A percentile compares a stretch with the other conserved stretches of the same genome.
Evolutionary conservation across 768 basidiomycete species (phyloP).

Genomic region (Pilatotrama ljubarskyi): DNA sequence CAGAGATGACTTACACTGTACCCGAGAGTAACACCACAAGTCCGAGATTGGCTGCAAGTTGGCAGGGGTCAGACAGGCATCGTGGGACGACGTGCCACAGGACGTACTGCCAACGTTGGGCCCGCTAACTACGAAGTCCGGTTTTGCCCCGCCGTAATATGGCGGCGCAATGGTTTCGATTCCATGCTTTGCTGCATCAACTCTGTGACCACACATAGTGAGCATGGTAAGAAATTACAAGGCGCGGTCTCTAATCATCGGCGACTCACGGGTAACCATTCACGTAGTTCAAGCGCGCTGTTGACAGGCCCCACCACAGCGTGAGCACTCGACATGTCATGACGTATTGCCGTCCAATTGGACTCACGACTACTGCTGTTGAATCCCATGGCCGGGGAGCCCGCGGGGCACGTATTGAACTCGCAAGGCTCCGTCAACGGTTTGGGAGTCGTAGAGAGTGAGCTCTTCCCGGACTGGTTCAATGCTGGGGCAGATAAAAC

Average conservation of each 20-base stretch:
- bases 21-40: constrained; percentile 27
- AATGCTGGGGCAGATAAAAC: constrained; percentile 35
- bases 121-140: constrained; percentile 49
- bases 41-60: constrained; percentile 23
- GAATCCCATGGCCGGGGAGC: constrained; percentile 33
- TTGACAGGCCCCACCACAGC: background rate
- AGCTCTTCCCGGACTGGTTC: constrained; percentile 37
- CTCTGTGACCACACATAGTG: too few species aligned
- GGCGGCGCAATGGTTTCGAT: constrained; percentile 47
- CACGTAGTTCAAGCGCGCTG: constrained; percentile 38
- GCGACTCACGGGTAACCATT: constrained; percentile 35
- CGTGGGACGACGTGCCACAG: background rate
- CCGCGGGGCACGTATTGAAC: constrained; percentile 34
- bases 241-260: background rate
- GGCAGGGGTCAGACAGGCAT: background rate
- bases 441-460: constrained; percentile 28
- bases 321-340: background rate
- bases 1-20: constrained; percentile 27
- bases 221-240: background rate
- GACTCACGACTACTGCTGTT: constrained; percentile 30
- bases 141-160: constrained; percentile 36
- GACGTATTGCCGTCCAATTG: background rate
- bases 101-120: constrained; percentile 37
- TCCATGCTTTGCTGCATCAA: constrained; percentile 36
- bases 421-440: constrained; percentile 33